A percentile compares a stretch with the other conserved stretches of the same genome.
These are phyloP conservation scores for Zizania palustris DNA, from an alignment of 202 grass and related monocot genomes.

Conservation along the genomic window DNA sequence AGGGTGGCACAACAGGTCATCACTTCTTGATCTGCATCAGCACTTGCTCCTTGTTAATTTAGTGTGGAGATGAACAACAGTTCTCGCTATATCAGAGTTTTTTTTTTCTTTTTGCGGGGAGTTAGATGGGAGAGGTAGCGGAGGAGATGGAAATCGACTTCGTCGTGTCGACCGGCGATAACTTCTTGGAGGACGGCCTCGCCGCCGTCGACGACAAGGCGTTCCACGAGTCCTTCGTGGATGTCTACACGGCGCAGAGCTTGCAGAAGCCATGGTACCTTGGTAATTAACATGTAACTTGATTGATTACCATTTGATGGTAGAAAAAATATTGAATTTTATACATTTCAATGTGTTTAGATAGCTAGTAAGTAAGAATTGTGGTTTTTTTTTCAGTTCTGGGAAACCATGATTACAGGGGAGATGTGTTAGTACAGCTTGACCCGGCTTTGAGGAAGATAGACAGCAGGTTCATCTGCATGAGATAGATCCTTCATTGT, in stretches of 20 bases:
- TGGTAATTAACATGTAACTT: constrained; percentile 31
- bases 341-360: background rate
- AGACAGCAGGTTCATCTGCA: constrained; percentile 79
- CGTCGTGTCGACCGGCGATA: constrained; percentile 86
- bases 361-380: background rate
- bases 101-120: background rate
- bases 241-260: constrained; percentile 77
- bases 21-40: background rate
- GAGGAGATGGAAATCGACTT: constrained; percentile 73
- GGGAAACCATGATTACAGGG: constrained; percentile 92
- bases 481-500: constrained; percentile 81
- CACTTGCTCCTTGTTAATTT: too few relatives aligned
- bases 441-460: constrained; percentile 55
- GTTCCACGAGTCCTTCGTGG: constrained; percentile 74
- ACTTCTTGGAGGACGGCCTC: constrained; percentile 82
- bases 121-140: constrained; percentile 81
- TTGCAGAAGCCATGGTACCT: constrained; percentile 84
- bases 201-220: constrained; percentile 55
- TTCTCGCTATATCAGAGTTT: too few relatives aligned
- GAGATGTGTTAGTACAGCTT: constrained; percentile 70
- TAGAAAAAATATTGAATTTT: too few relatives aligned
- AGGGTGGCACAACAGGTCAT: constrained; percentile 69
- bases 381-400: constrained; percentile 51
- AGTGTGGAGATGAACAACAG: too few relatives aligned
- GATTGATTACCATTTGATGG: background rate